A percentile compares a stretch with the other conserved stretches of the same genome.
These are phyloP conservation scores for Zygoascus hellenicus DNA, from an alignment of 1,139 yeast species.

Conservation along the genomic window DNA sequence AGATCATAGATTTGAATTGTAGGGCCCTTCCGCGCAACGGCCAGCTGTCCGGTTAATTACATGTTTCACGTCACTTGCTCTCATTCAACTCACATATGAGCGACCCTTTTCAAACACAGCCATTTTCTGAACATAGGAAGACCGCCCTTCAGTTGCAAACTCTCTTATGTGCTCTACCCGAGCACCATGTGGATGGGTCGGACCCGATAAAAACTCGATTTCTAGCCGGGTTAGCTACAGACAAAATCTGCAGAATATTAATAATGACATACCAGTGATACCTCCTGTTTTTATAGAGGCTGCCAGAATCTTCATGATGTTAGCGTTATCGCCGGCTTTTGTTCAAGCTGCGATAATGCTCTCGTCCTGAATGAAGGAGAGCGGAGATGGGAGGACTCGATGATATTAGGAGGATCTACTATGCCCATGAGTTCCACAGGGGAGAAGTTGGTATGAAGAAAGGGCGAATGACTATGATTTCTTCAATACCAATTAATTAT, in stretches of 20 bases:
- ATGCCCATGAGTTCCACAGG: too few species aligned
- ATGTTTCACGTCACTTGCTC: background rate
- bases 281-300: constrained; percentile 29
- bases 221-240: background rate
- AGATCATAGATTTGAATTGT: constrained; percentile 30
- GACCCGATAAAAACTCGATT: constrained; percentile 10
- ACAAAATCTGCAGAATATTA: too few species aligned
- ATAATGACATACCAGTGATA: constrained; percentile 23
- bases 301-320: constrained; percentile 27
- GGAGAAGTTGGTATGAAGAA: too few species aligned
- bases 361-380: too few species aligned
- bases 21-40: constrained; percentile 34
- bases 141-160: constrained; percentile 27
- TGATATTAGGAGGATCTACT: too few species aligned
- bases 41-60: constrained; percentile 19
- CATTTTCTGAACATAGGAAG: constrained; percentile 31
- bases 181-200: constrained; percentile 1
- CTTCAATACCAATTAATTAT: too few species aligned
- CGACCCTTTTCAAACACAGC: constrained; percentile 19
- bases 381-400: too few species aligned
- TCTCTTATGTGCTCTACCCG: background rate
- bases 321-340: background rate
- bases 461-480: too few species aligned
- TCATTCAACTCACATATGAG: constrained; percentile 22
- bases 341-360: too few species aligned